A percentile compares a stretch with the other conserved stretches of the same genome.
phyloP scores from a whole-genome alignment of 495 filamentous ascomycete genomes.

The Neurospora sp. region DNA sequence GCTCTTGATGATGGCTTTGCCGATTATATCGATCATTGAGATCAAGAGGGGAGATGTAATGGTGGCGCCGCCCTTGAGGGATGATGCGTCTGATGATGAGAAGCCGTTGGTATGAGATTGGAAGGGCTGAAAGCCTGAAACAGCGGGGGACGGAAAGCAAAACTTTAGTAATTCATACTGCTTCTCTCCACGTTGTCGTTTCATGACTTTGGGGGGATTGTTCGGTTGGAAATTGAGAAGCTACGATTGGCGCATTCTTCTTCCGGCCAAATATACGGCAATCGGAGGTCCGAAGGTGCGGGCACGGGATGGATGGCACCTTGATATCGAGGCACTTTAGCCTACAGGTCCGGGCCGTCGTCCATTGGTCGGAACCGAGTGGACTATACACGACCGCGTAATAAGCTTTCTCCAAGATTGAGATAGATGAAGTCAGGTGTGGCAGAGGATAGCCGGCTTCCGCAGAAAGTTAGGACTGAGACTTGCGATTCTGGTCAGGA shows the following conservation, averaged over 20 bases:
- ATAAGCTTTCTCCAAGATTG: not conserved
- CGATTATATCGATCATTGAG: conserved; percentile 44
- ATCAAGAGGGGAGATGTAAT: conserved; percentile 43
- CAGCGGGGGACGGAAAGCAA: not conserved
- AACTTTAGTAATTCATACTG: not conserved
- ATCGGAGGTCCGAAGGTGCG: not conserved
- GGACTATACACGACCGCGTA: not conserved
- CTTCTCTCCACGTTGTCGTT: not conserved
- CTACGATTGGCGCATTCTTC: accelerated
- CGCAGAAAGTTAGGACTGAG: not conserved
- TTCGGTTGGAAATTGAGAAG: not conserved
- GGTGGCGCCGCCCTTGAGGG: conserved; percentile 28
- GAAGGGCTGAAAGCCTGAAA: not conserved
- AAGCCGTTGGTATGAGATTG: conserved; percentile 6
- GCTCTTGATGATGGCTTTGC: conserved; percentile 43
- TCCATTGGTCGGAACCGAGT: not conserved
- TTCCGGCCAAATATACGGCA: not conserved
- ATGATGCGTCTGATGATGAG: conserved; percentile 20
- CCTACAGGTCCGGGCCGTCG: not conserved
- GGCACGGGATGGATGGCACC: not conserved
- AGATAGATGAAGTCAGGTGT: not conserved
- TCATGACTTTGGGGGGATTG: not conserved
- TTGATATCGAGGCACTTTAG: not conserved
- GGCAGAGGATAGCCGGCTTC: not conserved
- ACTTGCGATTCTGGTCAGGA: not conserved